phyloP scores from a whole-genome alignment of 2,329 filamentous ascomycete species.

The Cytospora piceicola region DNA sequence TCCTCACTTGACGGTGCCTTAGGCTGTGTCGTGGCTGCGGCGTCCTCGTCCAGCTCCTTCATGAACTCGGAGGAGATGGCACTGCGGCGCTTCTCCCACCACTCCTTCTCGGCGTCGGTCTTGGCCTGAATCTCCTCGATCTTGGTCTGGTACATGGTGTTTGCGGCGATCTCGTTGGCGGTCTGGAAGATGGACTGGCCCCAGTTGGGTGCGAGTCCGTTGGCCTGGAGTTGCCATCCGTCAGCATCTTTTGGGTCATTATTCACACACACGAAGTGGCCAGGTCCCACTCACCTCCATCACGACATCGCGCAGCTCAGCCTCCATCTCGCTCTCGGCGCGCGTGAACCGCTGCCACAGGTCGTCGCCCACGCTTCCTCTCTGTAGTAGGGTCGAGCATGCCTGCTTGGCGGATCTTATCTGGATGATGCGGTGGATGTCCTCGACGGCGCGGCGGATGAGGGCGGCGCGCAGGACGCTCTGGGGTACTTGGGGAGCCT shows the following conservation, averaged over 20 bases:
- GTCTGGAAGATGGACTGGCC: slow-evolving; percentile 96
- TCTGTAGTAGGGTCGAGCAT: slow-evolving; percentile 78
- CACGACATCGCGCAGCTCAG: slow-evolving; percentile 91
- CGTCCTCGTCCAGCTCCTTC: slow-evolving; percentile 77
- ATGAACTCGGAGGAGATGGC: slow-evolving; percentile 77
- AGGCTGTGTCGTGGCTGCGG: slow-evolving; percentile 49
- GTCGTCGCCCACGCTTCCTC: slow-evolving; percentile 94
- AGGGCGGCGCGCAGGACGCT: slow-evolving; percentile 86
- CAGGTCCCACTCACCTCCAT: slow-evolving; percentile 67
- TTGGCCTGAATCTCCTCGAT: slow-evolving; percentile 76
- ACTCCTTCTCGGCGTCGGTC: slow-evolving; percentile 75
- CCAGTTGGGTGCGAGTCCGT: slow-evolving; percentile 86
- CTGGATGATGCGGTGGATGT: slow-evolving; percentile 89
- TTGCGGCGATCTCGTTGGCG: slow-evolving; percentile 93
- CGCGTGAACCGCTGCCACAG: slow-evolving; percentile 89
- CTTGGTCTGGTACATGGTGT: slow-evolving; percentile 73
- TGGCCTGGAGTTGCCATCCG: slow-evolving; percentile 65
- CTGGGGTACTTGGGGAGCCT: slow-evolving; percentile 74
- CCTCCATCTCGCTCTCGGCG: slow-evolving; percentile 97
- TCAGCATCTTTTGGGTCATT: neutral
- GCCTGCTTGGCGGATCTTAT: slow-evolving; percentile 88
- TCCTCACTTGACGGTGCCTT: slow-evolving; percentile 61
- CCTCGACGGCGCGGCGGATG: slow-evolving; percentile 85
- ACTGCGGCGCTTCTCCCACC: slow-evolving; percentile 86
- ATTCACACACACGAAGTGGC: neutral